Percentiles rank a stretch among this genome's conserved stretches.
phyloP scores from a whole-genome alignment of 768 basidiomycete genomes.

The Xanthoconium purpureum region DNA sequence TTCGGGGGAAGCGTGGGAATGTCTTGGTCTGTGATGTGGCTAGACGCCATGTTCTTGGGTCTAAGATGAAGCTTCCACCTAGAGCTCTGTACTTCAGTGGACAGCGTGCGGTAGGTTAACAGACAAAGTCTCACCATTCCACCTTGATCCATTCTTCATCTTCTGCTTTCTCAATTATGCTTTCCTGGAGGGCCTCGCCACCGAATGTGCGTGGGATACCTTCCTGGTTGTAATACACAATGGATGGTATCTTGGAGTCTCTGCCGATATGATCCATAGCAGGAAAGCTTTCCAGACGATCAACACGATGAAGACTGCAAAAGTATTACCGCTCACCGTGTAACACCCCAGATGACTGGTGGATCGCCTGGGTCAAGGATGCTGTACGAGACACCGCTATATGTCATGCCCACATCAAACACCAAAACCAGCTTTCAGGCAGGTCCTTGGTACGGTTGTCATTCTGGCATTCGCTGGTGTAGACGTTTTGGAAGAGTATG shows the following conservation, averaged over 20 bases:
- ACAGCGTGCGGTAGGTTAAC: not conserved
- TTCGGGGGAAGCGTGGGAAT: slow-evolving; percentile 43
- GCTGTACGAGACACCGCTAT: slow-evolving; percentile 46
- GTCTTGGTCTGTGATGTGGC: slow-evolving; percentile 30
- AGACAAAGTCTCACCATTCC: slow-evolving; percentile 28
- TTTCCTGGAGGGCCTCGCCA: slow-evolving; percentile 42
- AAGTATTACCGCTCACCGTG: slow-evolving; percentile 18
- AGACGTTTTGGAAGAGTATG: not conserved
- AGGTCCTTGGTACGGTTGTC: slow-evolving; percentile 40
- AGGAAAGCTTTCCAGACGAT: slow-evolving; percentile 39
- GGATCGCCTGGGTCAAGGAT: slow-evolving; percentile 32
- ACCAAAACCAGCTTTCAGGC: slow-evolving; percentile 44
- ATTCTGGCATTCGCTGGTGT: slow-evolving; percentile 21
- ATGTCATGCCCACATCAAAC: slow-evolving; percentile 53
- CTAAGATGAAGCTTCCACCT: slow-evolving; percentile 39
- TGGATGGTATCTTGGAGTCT: slow-evolving; percentile 49
- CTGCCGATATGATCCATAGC: slow-evolving; percentile 45
- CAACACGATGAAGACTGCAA: not conserved
- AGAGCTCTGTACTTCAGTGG: slow-evolving; percentile 3
- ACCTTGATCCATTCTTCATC: slow-evolving; percentile 33
- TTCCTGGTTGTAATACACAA: slow-evolving; percentile 43
- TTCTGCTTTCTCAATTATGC: slow-evolving; percentile 38
- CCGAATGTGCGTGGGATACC: slow-evolving; percentile 43
- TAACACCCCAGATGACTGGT: slow-evolving; percentile 19
- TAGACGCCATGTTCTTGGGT: slow-evolving; percentile 22